Conservation (phyloP, 768 basidiomycete species). For the Russula emetica region DNA sequence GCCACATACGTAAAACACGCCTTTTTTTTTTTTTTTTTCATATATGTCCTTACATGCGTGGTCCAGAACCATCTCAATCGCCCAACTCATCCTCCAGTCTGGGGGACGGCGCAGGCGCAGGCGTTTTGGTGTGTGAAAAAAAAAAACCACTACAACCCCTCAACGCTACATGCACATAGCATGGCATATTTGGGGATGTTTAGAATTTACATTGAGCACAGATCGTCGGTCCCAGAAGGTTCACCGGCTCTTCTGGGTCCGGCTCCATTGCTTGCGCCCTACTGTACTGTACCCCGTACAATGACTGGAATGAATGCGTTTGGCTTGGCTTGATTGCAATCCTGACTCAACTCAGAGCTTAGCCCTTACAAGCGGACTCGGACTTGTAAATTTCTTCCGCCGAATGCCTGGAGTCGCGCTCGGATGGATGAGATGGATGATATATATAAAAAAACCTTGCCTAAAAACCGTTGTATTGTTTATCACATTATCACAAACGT, state of each 20-base stretch:
- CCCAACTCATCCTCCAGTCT: not conserved
- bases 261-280: no score
- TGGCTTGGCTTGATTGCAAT: no score
- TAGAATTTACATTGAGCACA: no score
- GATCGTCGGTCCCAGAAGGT: constrained; percentile 10
- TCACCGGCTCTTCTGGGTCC: no score
- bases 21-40: not conserved
- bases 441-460: not conserved
- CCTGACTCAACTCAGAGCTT: not conserved
- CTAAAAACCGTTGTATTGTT: constrained; percentile 2
- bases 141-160: not conserved
- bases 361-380: not conserved
- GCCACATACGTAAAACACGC: constrained; percentile 15
- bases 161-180: no score
- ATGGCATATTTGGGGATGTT: no score
- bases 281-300: not conserved
- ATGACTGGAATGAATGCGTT: no score
- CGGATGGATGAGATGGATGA: no score
- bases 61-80: constrained; percentile 7
- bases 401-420: not conserved
- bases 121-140: not conserved
- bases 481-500: not conserved
- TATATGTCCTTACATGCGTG: not conserved
- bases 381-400: not conserved
- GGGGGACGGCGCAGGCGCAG: not conserved